Percentiles rank a stretch among this genome's conserved stretches.
phyloP scores from a whole-genome alignment of 2,329 filamentous ascomycete species.

The Stromatinia cepivora region DNA sequence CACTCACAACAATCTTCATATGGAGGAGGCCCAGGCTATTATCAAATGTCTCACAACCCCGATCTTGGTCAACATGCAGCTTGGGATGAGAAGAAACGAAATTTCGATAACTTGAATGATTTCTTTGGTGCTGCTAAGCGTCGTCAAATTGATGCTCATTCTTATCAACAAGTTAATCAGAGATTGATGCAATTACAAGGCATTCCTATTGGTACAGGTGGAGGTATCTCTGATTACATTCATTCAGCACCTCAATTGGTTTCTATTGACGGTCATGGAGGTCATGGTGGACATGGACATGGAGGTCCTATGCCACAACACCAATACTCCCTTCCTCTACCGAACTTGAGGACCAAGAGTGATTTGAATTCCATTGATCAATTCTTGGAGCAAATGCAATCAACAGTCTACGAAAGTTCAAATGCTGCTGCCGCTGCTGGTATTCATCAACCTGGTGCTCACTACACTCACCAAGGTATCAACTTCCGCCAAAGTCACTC shows the following conservation, averaged over 20 bases:
- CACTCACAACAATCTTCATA: constrained; percentile 52
- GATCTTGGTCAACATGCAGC: constrained; percentile 63
- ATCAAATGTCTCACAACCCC: constrained; percentile 65
- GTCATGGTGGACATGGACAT: constrained; percentile 45
- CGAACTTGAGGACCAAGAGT: constrained; percentile 86
- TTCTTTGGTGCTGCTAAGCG: constrained; percentile 94
- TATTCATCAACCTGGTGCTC: constrained; percentile 70
- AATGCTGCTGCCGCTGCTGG: constrained; percentile 77
- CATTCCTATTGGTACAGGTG: constrained; percentile 58
- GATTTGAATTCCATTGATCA: constrained; percentile 93
- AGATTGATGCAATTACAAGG: constrained; percentile 80
- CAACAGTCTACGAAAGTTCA: constrained; percentile 91
- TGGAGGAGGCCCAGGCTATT: constrained; percentile 68
- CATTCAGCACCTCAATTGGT: constrained; percentile 52
- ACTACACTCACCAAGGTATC: constrained; percentile 58
- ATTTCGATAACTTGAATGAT: constrained; percentile 82
- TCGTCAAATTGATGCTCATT: constrained; percentile 81
- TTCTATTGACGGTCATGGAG: constrained; percentile 52
- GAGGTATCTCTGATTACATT: constrained; percentile 57
- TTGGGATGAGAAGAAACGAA: constrained; percentile 76
- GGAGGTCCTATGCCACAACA: constrained; percentile 65
- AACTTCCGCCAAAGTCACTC: constrained; percentile 60
- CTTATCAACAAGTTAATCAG: constrained; percentile 89
- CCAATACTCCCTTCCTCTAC: constrained; percentile 82
- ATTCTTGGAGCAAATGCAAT: constrained; percentile 93